These are phyloP conservation scores for Cyclocybe aegerita DNA, from an alignment of 768 basidiomycete genomes.

Conservation along the genomic window DNA sequence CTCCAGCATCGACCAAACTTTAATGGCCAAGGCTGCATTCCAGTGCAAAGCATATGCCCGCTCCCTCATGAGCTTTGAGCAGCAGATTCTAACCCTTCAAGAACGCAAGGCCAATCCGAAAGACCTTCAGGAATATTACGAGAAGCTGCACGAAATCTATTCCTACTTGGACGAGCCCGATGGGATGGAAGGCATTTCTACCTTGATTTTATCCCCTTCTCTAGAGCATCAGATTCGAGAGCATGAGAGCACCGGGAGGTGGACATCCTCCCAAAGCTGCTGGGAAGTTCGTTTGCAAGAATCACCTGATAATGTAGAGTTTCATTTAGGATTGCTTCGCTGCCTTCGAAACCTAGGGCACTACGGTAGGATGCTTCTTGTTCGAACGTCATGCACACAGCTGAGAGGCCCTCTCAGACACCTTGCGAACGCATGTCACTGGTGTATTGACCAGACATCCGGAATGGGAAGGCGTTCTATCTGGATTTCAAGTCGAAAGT, in stretches of 20 bases:
- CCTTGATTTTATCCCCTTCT: slow-evolving; percentile 83
- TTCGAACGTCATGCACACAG: background rate
- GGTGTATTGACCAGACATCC: slow-evolving; percentile 87
- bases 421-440: slow-evolving; percentile 89
- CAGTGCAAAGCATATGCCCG: slow-evolving; percentile 94
- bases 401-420: slow-evolving; percentile 54
- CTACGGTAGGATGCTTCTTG: slow-evolving; percentile 67
- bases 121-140: slow-evolving; percentile 74
- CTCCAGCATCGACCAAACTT: slow-evolving; percentile 77
- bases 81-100: slow-evolving; percentile 62
- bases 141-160: slow-evolving; percentile 93
- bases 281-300: slow-evolving; percentile 96
- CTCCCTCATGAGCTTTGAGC: slow-evolving; percentile 93
- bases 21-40: slow-evolving; percentile 92
- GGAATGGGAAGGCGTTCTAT: slow-evolving; percentile 75
- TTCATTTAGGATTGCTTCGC: slow-evolving; percentile 85
- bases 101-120: slow-evolving; percentile 36
- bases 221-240: slow-evolving; percentile 96
- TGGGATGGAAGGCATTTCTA: slow-evolving; percentile 98
- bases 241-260: slow-evolving; percentile 94
- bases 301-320: slow-evolving; percentile 83
- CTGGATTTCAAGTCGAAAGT: slow-evolving; percentile 88
- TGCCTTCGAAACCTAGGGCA: slow-evolving; percentile 95
- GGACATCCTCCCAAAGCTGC: slow-evolving; percentile 99
- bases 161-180: slow-evolving; percentile 96